phyloP scores from a whole-genome alignment of 202 grass and related monocot genomes.

The Digitaria exilis region DNA sequence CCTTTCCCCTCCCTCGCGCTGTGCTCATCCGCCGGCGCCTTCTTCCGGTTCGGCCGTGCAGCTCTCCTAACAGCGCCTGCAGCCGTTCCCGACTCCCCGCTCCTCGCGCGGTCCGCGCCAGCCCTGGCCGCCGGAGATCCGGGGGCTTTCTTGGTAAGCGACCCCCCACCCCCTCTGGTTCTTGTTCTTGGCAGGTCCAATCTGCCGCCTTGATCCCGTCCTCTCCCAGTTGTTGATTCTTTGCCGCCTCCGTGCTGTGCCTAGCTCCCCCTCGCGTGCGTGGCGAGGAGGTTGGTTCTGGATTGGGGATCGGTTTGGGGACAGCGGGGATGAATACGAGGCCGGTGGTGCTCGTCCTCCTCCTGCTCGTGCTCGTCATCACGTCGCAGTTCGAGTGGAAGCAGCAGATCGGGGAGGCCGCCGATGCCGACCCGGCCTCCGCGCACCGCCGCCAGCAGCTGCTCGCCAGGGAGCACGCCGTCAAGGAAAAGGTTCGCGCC shows the following conservation, averaged over 20 bases:
- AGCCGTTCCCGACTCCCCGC: background rate
- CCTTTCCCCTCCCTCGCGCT: background rate
- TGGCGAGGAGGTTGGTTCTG: background rate
- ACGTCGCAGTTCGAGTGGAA: constrained; percentile 92
- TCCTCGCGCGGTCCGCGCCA: background rate
- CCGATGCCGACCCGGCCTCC: constrained; percentile 45
- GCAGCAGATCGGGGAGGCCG: constrained; percentile 67
- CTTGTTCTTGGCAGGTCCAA: background rate
- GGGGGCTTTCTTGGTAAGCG: constrained; percentile 16
- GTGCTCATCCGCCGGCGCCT: background rate
- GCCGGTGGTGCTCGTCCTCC: constrained; percentile 68
- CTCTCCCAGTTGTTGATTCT: background rate
- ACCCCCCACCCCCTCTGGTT: background rate
- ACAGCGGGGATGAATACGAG: constrained; percentile 57
- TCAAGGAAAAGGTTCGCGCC: constrained; percentile 70
- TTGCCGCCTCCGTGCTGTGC: background rate
- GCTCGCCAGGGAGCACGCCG: constrained; percentile 57
- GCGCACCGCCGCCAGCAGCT: constrained; percentile 49
- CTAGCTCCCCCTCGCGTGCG: background rate
- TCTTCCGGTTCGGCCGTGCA: background rate
- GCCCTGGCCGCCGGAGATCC: constrained; percentile 15
- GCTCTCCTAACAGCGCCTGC: background rate
- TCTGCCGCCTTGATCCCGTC: background rate
- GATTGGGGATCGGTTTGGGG: constrained; percentile 19
- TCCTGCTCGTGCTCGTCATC: constrained; percentile 69